A percentile compares a stretch with the other conserved stretches of the same genome.
phyloP scores from a whole-genome alignment of 2,329 filamentous ascomycete genomes.

The Metarhizium rileyi region DNA sequence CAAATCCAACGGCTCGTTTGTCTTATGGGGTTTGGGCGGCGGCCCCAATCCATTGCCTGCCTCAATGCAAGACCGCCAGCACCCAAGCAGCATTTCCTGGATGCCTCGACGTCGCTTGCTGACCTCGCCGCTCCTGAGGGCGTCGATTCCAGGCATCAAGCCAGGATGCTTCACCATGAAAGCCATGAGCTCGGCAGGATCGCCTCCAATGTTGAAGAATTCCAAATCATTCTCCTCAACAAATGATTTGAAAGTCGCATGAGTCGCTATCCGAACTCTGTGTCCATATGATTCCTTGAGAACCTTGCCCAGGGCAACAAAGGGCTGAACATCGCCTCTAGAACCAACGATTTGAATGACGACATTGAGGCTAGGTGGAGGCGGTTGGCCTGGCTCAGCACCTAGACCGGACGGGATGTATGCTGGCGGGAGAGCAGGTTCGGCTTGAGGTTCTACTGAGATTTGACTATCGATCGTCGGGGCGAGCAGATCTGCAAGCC shows the following conservation, averaged over 20 bases:
- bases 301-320: constrained; percentile 58
- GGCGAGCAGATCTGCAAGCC: constrained; percentile 56
- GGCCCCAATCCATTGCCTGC: constrained; percentile 55
- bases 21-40: constrained; percentile 35
- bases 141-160: constrained; percentile 72
- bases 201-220: constrained; percentile 68
- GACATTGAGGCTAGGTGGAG: constrained; percentile 53
- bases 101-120: constrained; percentile 65
- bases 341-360: constrained; percentile 70
- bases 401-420: constrained; percentile 68
- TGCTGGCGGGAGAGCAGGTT: constrained; percentile 46
- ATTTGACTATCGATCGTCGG: constrained; percentile 52
- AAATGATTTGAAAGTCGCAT: constrained; percentile 57
- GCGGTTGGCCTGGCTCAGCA: constrained; percentile 47
- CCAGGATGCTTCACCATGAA: constrained; percentile 90
- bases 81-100: constrained; percentile 70
- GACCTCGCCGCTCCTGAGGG: constrained; percentile 67
- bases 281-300: constrained; percentile 58
- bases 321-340: constrained; percentile 67
- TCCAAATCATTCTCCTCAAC: constrained; percentile 63
- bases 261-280: constrained; percentile 64
- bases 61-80: constrained; percentile 80
- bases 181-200: constrained; percentile 68
- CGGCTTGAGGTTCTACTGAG: constrained; percentile 36
- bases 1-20: constrained; percentile 36